Conservation (phyloP, 805 yeast species). For the Komagataella populi region DNA sequence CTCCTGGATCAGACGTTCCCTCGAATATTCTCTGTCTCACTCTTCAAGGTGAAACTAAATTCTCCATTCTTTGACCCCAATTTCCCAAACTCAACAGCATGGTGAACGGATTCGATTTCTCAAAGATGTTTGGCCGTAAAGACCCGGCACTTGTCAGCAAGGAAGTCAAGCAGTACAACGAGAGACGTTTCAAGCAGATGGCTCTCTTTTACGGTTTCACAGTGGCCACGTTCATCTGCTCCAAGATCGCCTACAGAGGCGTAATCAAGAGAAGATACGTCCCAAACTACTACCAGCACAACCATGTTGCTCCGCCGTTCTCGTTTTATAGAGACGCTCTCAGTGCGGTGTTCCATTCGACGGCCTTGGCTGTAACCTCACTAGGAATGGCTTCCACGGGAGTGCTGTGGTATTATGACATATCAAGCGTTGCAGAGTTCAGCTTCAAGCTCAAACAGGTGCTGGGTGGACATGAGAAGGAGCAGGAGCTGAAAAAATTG, state of each 20-base stretch:
- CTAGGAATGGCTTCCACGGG: conserved; percentile 66
- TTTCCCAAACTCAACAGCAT: neutral
- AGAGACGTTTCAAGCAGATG: conserved; percentile 61
- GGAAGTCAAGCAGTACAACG: conserved; percentile 33
- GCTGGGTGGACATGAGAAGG: conserved; percentile 58
- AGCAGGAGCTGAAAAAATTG: conserved; percentile 26
- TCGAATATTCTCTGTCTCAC: neutral
- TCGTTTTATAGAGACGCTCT: conserved; percentile 75
- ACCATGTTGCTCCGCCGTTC: conserved; percentile 76
- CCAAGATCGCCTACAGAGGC: conserved; percentile 65
- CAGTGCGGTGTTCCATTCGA: conserved; percentile 72
- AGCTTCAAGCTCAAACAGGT: conserved; percentile 49
- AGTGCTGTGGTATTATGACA: conserved; percentile 68
- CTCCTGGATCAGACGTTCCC: neutral
- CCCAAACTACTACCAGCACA: conserved; percentile 72
- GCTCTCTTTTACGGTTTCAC: conserved; percentile 61
- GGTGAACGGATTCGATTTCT: conserved; percentile 12
- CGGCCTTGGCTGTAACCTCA: conserved; percentile 59
- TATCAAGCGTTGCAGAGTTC: conserved; percentile 56
- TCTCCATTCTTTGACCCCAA: neutral
- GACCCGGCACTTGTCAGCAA: conserved; percentile 13
- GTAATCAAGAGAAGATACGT: conserved; percentile 58
- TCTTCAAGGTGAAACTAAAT: neutral
- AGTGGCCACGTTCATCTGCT: conserved; percentile 53
- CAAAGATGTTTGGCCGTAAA: conserved; percentile 16